These are phyloP conservation scores for Vararia minispora DNA, from an alignment of 768 basidiomycete species.

Conservation along the genomic window DNA sequence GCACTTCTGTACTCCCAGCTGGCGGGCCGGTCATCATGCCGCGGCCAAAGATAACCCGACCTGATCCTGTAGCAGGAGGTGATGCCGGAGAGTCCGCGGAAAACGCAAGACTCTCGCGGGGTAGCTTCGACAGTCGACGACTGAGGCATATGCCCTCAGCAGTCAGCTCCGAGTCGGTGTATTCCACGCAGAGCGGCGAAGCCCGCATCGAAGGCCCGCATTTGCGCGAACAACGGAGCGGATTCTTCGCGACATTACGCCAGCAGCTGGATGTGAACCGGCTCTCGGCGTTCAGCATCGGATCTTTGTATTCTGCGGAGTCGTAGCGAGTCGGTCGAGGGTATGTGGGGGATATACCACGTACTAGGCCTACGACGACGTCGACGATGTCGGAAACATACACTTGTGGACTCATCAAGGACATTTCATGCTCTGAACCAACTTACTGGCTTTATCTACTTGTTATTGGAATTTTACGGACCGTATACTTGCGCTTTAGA, in stretches of 20 bases:
- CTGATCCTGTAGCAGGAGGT: background rate
- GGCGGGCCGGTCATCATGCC: constrained; percentile 9
- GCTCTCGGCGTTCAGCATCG: constrained; percentile 8
- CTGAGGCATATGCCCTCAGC: constrained; percentile 19
- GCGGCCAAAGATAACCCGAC: constrained; percentile 1
- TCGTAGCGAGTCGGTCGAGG: no score
- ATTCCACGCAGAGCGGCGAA: constrained; percentile 29
- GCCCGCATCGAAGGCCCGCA: no score
- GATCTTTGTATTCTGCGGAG: constrained; percentile 12
- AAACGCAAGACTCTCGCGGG: background rate
- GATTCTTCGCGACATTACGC: constrained; percentile 19
- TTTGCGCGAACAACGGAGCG: no score
- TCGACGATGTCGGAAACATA: no score
- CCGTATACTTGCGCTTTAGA: no score
- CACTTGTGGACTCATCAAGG: no score
- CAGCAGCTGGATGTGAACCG: constrained; percentile 16
- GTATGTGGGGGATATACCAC: no score
- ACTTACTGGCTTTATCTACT: no score
- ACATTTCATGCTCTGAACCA: no score
- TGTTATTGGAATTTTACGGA: no score
- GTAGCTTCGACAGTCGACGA: constrained; percentile 1
- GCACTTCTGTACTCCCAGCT: constrained; percentile 2
- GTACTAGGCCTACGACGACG: no score
- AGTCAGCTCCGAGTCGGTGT: constrained; percentile 24
- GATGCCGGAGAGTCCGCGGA: no score